A percentile compares a stretch with the other conserved stretches of the same genome.
phyloP scores from a whole-genome alignment of 352 stramenopile genomes.

The Globisporangium polare region DNA sequence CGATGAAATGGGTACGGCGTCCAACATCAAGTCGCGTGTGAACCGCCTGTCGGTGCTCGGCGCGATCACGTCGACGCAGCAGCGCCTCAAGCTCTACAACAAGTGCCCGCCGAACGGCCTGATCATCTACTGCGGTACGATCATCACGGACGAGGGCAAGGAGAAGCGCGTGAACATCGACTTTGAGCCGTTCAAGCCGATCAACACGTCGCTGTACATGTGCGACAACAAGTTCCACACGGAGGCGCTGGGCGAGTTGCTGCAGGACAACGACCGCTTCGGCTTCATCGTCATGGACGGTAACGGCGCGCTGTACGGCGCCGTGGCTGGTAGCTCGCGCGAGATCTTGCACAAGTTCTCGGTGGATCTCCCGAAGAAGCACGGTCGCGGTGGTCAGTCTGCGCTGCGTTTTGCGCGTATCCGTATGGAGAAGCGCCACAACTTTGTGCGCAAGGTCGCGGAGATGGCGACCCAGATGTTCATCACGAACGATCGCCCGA shows the following conservation, averaged over 20 bases:
- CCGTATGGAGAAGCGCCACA: conserved; percentile 99
- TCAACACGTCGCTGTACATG: conserved; percentile 99
- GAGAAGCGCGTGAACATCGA: conserved; percentile 99
- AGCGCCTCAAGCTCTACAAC: conserved; percentile 99
- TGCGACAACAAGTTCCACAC: conserved; percentile 99
- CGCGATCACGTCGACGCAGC: conserved; percentile 99
- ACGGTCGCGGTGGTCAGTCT: conserved; percentile 98
- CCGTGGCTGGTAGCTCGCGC: conserved; percentile 92
- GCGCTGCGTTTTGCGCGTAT: conserved; percentile 99
- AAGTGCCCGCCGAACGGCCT: conserved; percentile 96
- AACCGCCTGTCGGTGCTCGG: conserved; percentile 98
- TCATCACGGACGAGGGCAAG: conserved; percentile 99
- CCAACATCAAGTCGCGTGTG: conserved; percentile 99
- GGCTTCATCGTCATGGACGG: conserved; percentile 99
- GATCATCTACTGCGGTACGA: conserved; percentile 99
- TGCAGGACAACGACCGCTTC: conserved; percentile 99
- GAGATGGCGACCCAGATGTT: conserved; percentile 98
- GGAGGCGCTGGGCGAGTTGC: conserved; percentile 96
- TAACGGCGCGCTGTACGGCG: conserved; percentile 98
- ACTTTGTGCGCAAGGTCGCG: conserved; percentile 99
- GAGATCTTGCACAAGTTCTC: conserved; percentile 95
- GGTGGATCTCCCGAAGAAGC: conserved; percentile 99
- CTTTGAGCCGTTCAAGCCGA: conserved; percentile 99
- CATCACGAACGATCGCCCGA: conserved; percentile 97
- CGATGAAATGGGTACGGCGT: conserved; percentile 99